Evolutionary conservation across 1,284 basidiomycete genomes (phyloP).

Genomic region (Schizopora paradoxa): DNA sequence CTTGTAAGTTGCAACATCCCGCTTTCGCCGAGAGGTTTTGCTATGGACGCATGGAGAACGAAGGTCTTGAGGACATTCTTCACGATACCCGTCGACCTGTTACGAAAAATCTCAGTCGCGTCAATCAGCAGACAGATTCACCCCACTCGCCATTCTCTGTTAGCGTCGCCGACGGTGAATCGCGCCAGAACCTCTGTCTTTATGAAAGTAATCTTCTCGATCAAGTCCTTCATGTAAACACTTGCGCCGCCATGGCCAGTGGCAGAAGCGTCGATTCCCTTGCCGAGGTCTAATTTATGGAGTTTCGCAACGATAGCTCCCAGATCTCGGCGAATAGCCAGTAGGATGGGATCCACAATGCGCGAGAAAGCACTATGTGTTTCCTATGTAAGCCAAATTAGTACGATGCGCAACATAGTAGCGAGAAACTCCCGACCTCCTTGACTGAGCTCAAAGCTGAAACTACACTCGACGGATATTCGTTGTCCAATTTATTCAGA

Average conservation of each 20-base stretch:
- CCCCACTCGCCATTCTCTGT: conserved; percentile 60
- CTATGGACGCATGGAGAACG: conserved; percentile 85
- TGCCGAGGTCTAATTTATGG: conserved; percentile 79
- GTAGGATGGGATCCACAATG: conserved; percentile 65
- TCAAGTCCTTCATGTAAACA: conserved; percentile 85
- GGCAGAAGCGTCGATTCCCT: conserved; percentile 52
- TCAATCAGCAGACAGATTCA: conserved; percentile 4
- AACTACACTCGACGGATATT: conserved; percentile 63
- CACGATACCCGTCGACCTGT: conserved; percentile 64
- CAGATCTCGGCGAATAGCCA: conserved; percentile 75
- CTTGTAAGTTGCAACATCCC: conserved; percentile 89
- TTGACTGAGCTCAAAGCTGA: conserved; percentile 57
- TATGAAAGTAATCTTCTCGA: conserved; percentile 79
- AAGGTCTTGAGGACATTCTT: conserved; percentile 79
- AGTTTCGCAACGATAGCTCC: conserved; percentile 72
- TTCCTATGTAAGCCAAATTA: conserved; percentile 37
- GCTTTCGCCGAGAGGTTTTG: conserved; percentile 80
- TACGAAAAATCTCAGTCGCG: not conserved
- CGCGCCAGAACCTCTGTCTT: conserved; percentile 70
- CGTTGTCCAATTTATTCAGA: conserved; percentile 63
- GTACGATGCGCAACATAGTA: not conserved
- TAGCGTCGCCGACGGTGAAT: conserved; percentile 66
- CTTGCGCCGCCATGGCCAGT: conserved; percentile 66
- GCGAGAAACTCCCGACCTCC: conserved; percentile 38
- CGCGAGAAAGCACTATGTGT: conserved; percentile 53